Evolutionary conservation across 208 protist species (phyloP), one percentile per base, ranked within the genome.

Genomic region (Sergeia podlipaevii): DNA sequence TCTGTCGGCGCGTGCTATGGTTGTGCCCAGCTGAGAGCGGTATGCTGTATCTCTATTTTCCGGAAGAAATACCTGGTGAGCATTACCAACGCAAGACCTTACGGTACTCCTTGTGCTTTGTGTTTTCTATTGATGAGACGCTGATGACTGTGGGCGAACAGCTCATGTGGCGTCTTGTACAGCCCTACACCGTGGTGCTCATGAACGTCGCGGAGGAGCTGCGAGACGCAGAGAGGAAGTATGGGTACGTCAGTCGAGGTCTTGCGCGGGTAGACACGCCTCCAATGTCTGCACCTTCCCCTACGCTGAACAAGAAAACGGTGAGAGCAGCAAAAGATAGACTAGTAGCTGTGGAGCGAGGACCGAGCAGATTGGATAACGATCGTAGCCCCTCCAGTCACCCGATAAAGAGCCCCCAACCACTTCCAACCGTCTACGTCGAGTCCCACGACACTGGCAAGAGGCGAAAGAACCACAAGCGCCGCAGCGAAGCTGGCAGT

Each of bases 81-180:
- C 83, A 86, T 45, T 95, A 95, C 54, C 68, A 77, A 48, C 73
- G 87, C 23, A 86, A 95, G 45, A 90, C 81, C 24, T 65, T 95
- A 56, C 83, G 84, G 27, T 91, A 89, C 62, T 80, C 83, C 7
- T 54, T 95, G 27, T 90, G 87, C 58, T 75, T 95, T 44, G 71
- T 79, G 39, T 89, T 91, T 53, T 49, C 56, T 34, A 68, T 89
- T 7, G 69, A 84, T 55, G 23, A 65, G 42, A 64, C 39, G 24
- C 60, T 77, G 49, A 74, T 82, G 38, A 82, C 87, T 21, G 61
- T 78, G 2, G 77, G 70, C 8, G 64, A 70, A 21, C 51, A 55
- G n/a, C 64, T 82, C 11, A 53, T 78, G 39, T 75, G 74, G 20
- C 62, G 63, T 8, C 68, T 86, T 3, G 65, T 91, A 24, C 77